Evolutionary conservation across 1,284 basidiomycete species (phyloP), one percentile per base, ranked within the genome.

Genomic region (Vanrija sp.): DNA sequence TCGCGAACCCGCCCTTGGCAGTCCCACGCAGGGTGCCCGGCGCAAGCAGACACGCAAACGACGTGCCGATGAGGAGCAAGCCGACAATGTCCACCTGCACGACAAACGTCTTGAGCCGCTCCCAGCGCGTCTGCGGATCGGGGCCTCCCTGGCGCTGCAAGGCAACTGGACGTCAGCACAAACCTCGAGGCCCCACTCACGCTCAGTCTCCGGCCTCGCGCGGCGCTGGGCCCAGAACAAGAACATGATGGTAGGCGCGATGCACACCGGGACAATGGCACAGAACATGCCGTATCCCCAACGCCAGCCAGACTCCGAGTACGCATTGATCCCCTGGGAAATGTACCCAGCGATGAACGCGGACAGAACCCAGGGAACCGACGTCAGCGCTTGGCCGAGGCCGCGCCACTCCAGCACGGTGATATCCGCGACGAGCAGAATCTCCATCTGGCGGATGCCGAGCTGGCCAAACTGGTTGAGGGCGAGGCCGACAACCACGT

Each of bases 371-470:
- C 85, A 88, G 2, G 20, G 79, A 77, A 66, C 84, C 82, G 82
- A 80, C n/a, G 85, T 80, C 14, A 87, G 76, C 6, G 84, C 86
- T 3, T 82, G 80, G 18, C 85, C 80, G 12, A 88, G 76, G 6
- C 85, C 86, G 46, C 87, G 81, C 85, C 85, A 88, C 67, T 82
- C 80, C 15, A 87, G 81, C 3, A 83, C 83, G 2, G 87, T 88
- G 51, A 85, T 83, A 66, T 89, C 87, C n/a, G 85, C 86, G 49
- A 63, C 46, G 23, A 63, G 39, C 24, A 61, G 52, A 5, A 31
- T 31, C 15, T 31, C 31, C 31, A 31, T 31, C 31, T 31, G 31
- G 10, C n/a, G 62, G 83, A 85, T 0, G 85, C 74, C 3, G 69
- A 62, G 20, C 16, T 24, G 41, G 18, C n/a, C 5, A 14, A 12